These are phyloP conservation scores for Amaranthus palmeri DNA, from an alignment of 148 eudicot species.

Conservation along the genomic window DNA sequence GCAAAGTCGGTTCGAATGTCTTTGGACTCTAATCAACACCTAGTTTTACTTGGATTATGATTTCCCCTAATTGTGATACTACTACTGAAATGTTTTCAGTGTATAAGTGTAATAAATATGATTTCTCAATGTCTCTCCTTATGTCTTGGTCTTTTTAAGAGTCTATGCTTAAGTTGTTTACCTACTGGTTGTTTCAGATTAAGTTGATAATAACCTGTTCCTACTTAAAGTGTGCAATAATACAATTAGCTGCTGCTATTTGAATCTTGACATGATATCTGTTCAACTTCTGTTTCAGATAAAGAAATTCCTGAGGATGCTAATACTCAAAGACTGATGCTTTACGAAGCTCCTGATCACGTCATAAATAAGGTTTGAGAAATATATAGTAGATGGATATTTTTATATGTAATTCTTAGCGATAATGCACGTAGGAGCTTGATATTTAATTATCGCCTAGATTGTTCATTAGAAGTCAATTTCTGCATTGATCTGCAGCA, in stretches of 20 bases:
- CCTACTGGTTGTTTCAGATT: background rate
- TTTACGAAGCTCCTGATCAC: constrained; percentile 56
- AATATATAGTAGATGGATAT: background rate
- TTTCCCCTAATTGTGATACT: background rate
- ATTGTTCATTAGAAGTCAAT: background rate
- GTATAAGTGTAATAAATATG: background rate
- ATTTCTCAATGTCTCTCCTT: background rate
- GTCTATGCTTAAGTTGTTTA: background rate
- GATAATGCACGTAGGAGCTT: background rate
- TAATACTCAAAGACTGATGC: constrained; percentile 49
- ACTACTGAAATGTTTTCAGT: background rate
- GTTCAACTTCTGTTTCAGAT: constrained; percentile 38
- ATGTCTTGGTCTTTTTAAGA: background rate
- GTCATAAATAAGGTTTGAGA: constrained; percentile 64
- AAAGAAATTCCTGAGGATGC: constrained; percentile 69
- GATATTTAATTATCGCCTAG: background rate
- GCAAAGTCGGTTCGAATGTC: too few relatives aligned
- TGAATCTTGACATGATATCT: background rate
- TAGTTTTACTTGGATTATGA: too few relatives aligned
- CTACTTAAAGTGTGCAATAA: background rate
- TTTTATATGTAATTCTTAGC: background rate
- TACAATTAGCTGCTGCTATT: background rate
- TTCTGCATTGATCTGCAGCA: background rate
- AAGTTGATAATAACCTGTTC: too few relatives aligned
- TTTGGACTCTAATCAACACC: too few relatives aligned